Evolutionary conservation across 1,139 yeast species (phyloP).

Genomic region (Debaryomyces coudertii): DNA sequence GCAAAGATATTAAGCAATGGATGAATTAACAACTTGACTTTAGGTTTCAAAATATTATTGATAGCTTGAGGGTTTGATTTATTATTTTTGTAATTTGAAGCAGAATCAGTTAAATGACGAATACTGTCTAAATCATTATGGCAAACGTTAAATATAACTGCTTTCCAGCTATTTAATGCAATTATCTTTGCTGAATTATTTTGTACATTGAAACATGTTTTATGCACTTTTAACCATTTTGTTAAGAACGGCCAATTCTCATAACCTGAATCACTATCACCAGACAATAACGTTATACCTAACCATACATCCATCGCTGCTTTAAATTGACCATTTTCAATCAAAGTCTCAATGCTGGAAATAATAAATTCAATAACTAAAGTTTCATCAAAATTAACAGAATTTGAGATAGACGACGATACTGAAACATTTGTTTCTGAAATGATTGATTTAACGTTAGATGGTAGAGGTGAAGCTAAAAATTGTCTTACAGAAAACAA

Average conservation of each 20-base stretch:
- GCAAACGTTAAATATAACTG: conserved; percentile 39
- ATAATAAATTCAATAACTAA: conserved; percentile 30
- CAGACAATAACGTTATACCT: conserved; percentile 36
- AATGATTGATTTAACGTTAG: conserved; percentile 22
- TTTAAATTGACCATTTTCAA: conserved; percentile 31
- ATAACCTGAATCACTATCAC: conserved; percentile 26
- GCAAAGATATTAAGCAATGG: conserved; percentile 30
- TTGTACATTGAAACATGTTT: conserved; percentile 31
- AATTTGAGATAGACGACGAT: conserved; percentile 1
- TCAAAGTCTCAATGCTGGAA: conserved; percentile 29
- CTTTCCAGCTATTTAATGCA: conserved; percentile 44
- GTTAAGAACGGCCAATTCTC: conserved; percentile 38
- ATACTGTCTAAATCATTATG: conserved; percentile 34
- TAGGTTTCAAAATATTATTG: conserved; percentile 28
- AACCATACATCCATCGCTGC: conserved; percentile 50
- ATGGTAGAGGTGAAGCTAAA: conserved; percentile 25
- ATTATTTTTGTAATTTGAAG: conserved; percentile 12
- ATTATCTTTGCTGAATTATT: conserved; percentile 29
- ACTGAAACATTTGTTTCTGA: conserved; percentile 17
- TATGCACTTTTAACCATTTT: conserved; percentile 41
- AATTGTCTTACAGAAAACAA: conserved; percentile 28
- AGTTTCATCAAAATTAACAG: conserved; percentile 10
- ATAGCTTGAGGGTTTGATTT: conserved; percentile 21
- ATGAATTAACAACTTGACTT: conserved; percentile 33
- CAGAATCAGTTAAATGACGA: conserved; percentile 24